Conservation (phyloP, 2,329 filamentous ascomycete genomes). For the Penicillium italicum region DNA sequence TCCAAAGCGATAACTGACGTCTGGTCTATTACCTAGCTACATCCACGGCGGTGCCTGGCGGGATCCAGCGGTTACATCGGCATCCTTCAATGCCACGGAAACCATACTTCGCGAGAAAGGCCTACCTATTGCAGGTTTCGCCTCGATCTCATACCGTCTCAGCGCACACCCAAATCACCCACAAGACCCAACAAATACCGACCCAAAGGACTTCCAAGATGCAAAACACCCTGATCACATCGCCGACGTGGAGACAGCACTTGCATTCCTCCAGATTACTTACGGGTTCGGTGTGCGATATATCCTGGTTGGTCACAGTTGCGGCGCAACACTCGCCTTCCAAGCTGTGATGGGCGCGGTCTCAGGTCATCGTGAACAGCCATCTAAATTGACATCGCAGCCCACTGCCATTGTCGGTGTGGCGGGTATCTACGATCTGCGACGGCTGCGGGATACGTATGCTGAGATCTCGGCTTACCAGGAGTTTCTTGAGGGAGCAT, state of each 20-base stretch:
- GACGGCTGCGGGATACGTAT: conserved; percentile 35
- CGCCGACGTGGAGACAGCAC: conserved; percentile 40
- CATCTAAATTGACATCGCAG: conserved; percentile 15
- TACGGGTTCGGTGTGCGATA: conserved; percentile 41
- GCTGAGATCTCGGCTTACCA: conserved; percentile 35
- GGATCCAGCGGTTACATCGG: conserved; percentile 41
- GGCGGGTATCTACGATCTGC: conserved; percentile 46
- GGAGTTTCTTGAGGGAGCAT: conserved; percentile 42
- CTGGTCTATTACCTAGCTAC: conserved; percentile 28
- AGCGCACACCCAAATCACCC: conserved; percentile 42
- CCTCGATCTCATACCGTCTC: conserved; percentile 48
- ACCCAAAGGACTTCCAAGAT: conserved; percentile 29
- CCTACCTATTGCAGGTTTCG: conserved; percentile 39
- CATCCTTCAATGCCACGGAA: conserved; percentile 36
- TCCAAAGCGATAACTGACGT: conserved; percentile 1
- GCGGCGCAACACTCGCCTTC: conserved; percentile 47
- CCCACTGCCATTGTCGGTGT: conserved; percentile 43
- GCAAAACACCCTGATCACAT: conserved; percentile 47
- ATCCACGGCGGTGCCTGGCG: conserved; percentile 52
- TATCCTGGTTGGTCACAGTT: conserved; percentile 47
- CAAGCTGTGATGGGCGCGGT: conserved; percentile 40
- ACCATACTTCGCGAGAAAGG: conserved; percentile 28
- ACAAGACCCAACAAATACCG: conserved; percentile 32
- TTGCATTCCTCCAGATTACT: conserved; percentile 41
- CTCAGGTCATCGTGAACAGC: conserved; percentile 13